Base-by-base conservation (phyloP, 805 yeast genomes). In the Deakozyma indianensis region DNA sequence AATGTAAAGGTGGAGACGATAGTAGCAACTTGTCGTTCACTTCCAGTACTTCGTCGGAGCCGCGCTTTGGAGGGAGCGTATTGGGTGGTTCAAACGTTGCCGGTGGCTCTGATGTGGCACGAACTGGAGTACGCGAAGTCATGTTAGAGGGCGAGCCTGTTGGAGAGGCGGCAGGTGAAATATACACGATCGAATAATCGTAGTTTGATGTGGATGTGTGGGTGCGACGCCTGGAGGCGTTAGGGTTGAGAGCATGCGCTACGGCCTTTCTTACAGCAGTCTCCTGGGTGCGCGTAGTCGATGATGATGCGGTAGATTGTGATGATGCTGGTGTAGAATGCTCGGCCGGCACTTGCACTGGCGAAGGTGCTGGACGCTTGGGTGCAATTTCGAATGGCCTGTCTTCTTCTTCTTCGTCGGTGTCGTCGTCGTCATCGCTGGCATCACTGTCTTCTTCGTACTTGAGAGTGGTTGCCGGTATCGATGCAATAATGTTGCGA, bases 381-480 rank as follows among this genome's bases (percentile, higher is more conserved):
- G 38, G 18, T 14, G 18, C 18, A 20, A 32, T 9, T n/a, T 32
- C 18, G 18, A 32, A 20, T 5, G 11, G 38, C 11, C 38, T 20
- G 18, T 32, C 38, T 5, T 32, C 38, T 20, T 9, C 11, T 4
- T 32, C 18, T 9, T 32, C 38, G 18, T 32, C 18, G 38, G 18
- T n/a, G 38, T 32, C 38, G 28, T 43, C 56, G 51, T 55, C 55
- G 32, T 56, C 64, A 23, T 53, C 68, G 47, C 75, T 80, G 42
- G 74, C 80, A 47, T 77, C 81, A 50, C 78, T 77, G 45, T 73
- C 75, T 48, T 74, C 79, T 4, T 85, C 84, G 58, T 77, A 76
- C 58, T 88, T 87, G 46, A 90, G 71, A 0, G 85, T 78, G 0
- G 97, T 87, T 1, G 96, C 79, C 2, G 97, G 96, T 44, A 90